Conservation (phyloP, 441 rosid species). For the Breynia disticha region DNA sequence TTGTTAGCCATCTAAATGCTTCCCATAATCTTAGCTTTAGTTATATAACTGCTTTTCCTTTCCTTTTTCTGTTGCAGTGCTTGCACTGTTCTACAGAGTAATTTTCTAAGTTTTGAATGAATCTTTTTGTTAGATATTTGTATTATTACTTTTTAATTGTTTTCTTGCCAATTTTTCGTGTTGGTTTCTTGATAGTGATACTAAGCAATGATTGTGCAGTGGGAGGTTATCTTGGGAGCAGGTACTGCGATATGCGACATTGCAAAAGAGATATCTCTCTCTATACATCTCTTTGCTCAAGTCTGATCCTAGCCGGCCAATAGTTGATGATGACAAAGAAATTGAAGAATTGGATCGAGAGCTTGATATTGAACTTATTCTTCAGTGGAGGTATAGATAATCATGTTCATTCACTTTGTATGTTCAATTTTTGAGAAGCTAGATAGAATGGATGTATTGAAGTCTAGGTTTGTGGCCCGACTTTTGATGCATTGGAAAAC, state of each 20-base stretch:
- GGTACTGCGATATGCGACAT: constrained; percentile 59
- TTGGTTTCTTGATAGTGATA: constrained; percentile 21
- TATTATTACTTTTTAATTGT: not conserved
- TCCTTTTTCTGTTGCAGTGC: not conserved
- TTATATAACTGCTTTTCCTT: not conserved
- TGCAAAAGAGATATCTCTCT: constrained; percentile 86
- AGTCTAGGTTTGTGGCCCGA: not conserved
- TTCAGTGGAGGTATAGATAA: constrained; percentile 85
- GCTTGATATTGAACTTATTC: constrained; percentile 85
- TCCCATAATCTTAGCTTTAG: not conserved
- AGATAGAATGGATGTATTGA: not conserved
- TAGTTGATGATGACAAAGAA: constrained; percentile 72
- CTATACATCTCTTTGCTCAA: constrained; percentile 84
- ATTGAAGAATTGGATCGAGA: constrained; percentile 79
- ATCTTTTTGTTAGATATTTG: not conserved
- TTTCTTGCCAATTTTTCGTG: constrained; percentile 20
- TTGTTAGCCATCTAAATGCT: no score
- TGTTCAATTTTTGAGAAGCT: not conserved
- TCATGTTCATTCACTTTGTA: not conserved
- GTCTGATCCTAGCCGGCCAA: constrained; percentile 53
- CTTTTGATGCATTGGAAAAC: not conserved
- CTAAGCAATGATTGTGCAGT: constrained; percentile 78
- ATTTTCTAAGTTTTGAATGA: not conserved
- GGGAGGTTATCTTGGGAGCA: constrained; percentile 97
- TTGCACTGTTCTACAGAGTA: not conserved